phyloP scores from a whole-genome alignment of 768 basidiomycete genomes.

The Neoboletus subvelutipes region DNA sequence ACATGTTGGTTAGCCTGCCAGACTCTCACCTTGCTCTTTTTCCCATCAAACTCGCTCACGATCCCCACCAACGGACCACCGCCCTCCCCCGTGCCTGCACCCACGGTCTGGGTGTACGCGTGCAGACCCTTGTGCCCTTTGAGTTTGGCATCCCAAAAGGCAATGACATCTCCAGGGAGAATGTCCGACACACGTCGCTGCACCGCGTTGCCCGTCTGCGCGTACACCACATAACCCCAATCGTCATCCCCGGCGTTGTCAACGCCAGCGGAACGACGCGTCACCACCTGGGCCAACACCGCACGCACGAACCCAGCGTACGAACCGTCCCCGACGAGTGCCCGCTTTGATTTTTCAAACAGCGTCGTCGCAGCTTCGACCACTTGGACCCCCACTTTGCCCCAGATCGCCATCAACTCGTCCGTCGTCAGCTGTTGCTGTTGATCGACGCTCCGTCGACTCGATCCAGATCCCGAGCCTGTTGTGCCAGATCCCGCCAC shows the following conservation, averaged over 20 bases:
- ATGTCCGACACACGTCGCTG: constrained; percentile 77
- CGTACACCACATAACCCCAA: constrained; percentile 77
- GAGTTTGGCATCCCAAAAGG: constrained; percentile 71
- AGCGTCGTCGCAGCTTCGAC: constrained; percentile 66
- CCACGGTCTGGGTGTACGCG: constrained; percentile 55
- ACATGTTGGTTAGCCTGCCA: constrained; percentile 88
- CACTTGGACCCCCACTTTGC: constrained; percentile 72
- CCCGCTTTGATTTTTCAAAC: constrained; percentile 73
- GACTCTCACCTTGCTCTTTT: constrained; percentile 83
- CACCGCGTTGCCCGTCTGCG: constrained; percentile 64
- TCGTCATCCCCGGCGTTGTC: constrained; percentile 24
- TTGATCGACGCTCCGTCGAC: constrained; percentile 27
- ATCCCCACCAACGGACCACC: constrained; percentile 65
- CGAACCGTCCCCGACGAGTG: constrained; percentile 81
- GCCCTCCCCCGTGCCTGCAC: constrained; percentile 34
- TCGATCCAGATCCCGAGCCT: background rate
- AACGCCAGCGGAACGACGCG: constrained; percentile 30
- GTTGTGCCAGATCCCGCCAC: background rate
- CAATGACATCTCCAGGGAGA: constrained; percentile 82
- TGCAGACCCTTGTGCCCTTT: constrained; percentile 81
- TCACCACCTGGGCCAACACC: constrained; percentile 59
- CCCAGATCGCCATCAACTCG: constrained; percentile 69
- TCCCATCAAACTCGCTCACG: constrained; percentile 78
- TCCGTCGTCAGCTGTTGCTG: constrained; percentile 47
- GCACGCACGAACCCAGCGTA: constrained; percentile 74